These are phyloP conservation scores for Hypoxylon rubiginosum DNA, from an alignment of 2,329 filamentous ascomycete genomes.

Conservation along the genomic window DNA sequence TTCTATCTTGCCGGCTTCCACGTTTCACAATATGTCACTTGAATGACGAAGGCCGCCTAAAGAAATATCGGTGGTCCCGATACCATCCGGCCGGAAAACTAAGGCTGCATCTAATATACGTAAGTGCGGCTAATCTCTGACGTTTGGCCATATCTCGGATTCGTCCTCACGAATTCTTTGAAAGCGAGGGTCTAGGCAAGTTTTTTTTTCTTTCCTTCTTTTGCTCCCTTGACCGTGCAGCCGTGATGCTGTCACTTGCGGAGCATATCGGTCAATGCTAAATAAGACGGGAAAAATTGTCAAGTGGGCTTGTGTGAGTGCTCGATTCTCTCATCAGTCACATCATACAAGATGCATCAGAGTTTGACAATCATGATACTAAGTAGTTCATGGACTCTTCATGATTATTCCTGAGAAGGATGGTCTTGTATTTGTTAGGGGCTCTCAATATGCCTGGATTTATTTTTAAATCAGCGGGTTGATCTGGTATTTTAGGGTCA, in stretches of 20 bases:
- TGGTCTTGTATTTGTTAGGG: too few relatives aligned
- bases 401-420: too few relatives aligned
- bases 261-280: background rate
- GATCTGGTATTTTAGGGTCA: background rate
- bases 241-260: too few relatives aligned
- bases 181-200: too few relatives aligned
- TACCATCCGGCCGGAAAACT: slow-evolving; percentile 9
- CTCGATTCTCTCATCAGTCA: background rate
- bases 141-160: slow-evolving; percentile 3
- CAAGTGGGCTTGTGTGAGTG: background rate
- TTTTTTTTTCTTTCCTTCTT: too few relatives aligned
- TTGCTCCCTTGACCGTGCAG: too few relatives aligned
- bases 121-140: slow-evolving; percentile 10
- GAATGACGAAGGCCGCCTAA: slow-evolving; percentile 12
- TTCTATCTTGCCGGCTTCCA: background rate
- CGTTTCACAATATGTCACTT: slow-evolving; percentile 4
- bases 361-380: background rate
- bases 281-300: background rate
- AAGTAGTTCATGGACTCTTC: too few relatives aligned
- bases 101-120: too few relatives aligned
- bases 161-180: too few relatives aligned
- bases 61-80: background rate
- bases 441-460: background rate
- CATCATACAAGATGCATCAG: background rate
- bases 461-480: background rate